A percentile compares a stretch with the other conserved stretches of the same genome.
These are phyloP conservation scores for Tolypocladium paradoxum DNA, from an alignment of 2,329 filamentous ascomycete species.

Conservation along the genomic window DNA sequence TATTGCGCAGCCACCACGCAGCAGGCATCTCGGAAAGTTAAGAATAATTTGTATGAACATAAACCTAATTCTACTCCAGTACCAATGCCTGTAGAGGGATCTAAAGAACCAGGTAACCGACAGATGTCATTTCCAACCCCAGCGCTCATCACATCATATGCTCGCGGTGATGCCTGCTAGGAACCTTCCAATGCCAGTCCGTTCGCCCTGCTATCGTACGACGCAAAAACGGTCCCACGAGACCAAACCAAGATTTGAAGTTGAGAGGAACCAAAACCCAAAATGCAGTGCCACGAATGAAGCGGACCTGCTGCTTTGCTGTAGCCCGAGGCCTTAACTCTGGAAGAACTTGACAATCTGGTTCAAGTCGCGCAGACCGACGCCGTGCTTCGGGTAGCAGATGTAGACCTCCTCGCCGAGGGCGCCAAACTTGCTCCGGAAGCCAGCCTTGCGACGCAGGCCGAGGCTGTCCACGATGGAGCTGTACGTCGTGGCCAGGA, in stretches of 20 bases:
- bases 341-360: slow-evolving; percentile 88
- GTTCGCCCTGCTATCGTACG: not conserved
- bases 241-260: not conserved
- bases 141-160: no score
- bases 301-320: no score
- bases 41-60: no score
- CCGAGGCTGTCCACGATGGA: slow-evolving; percentile 73
- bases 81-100: not conserved
- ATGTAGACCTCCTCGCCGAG: slow-evolving; percentile 79
- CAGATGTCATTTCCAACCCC: not conserved
- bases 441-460: slow-evolving; percentile 75
- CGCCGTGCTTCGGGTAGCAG: slow-evolving; percentile 76
- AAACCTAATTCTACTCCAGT: not conserved
- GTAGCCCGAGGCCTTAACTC: no score
- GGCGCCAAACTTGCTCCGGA: slow-evolving; percentile 82
- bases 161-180: no score
- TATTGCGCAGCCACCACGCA: no score
- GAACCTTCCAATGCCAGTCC: no score
- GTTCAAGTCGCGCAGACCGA: slow-evolving; percentile 70
- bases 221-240: no score
- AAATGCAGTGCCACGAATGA: not conserved
- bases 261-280: no score
- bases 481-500: slow-evolving; percentile 74
- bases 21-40: no score
- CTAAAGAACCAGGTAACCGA: not conserved